Conservation (phyloP, 768 basidiomycete genomes). For the Tylopilus felleus region DNA sequence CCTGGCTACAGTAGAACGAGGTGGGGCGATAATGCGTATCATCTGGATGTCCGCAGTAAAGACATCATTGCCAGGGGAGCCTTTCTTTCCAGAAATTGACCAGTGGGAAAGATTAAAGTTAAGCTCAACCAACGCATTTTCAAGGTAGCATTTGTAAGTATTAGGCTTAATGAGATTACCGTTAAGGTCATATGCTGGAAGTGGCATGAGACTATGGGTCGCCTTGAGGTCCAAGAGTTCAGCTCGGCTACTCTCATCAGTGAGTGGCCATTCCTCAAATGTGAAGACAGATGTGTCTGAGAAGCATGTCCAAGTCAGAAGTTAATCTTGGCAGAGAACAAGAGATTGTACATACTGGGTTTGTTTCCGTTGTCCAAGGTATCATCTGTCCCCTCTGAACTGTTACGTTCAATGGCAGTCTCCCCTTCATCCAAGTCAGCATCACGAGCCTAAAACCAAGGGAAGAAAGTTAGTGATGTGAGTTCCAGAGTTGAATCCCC, state of each 20-base stretch:
- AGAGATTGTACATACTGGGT: no score
- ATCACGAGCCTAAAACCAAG: neutral
- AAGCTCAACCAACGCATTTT: neutral
- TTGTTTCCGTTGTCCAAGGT: neutral
- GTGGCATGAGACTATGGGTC: neutral
- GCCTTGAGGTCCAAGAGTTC: neutral
- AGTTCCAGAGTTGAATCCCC: no score
- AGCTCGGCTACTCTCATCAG: no score
- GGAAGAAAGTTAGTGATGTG: neutral
- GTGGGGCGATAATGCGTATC: no score
- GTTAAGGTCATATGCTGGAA: neutral
- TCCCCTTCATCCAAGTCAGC: no score
- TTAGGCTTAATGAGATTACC: neutral
- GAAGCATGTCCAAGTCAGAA: no score
- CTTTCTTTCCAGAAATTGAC: neutral
- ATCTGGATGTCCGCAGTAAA: neutral
- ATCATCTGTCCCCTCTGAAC: no score
- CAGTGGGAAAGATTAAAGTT: neutral
- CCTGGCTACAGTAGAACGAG: neutral
- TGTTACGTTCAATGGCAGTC: no score
- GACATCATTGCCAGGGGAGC: neutral
- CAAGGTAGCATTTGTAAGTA: neutral
- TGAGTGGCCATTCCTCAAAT: neutral
- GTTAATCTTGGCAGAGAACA: no score
- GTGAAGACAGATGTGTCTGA: neutral